Evolutionary conservation across 2,329 filamentous ascomycete genomes (phyloP), one percentile per base, ranked within the genome.

Genomic region (Hymenoscyphus fraxineus): DNA sequence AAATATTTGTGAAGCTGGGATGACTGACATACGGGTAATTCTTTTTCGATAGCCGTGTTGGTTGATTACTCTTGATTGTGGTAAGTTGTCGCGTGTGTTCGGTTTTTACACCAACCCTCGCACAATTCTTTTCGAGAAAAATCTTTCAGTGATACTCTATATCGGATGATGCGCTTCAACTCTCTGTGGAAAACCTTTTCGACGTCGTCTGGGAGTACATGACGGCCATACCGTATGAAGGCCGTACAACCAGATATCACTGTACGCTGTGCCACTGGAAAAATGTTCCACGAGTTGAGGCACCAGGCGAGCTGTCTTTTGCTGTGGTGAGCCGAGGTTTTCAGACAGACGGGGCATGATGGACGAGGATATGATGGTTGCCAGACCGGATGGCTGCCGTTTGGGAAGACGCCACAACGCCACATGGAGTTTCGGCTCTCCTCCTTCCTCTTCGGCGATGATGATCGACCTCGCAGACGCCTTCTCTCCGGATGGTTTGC

Each of bases 391-490:
- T 51, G 44, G 44, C 44, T 51, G 44, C 44, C 44, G 44, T 51
- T 51, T n/a, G 44, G 22, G 41, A 12, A 27, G 44, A 7, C 44
- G 44, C 22, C 9, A 22, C 16, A 7, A 27, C 44, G 44, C 44
- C 44, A 51, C 44, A 51, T 51, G 44, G 44, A n/a, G 44, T 6
- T 51, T 51, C 41, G 10, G 1, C 22, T 51, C 44, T 19, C n/a
- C 44, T 51, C 44, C 44, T 51, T 22, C 44, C 44, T 51, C 6
- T 27, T 51, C 19, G 19, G 54, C n/a, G 54, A 57, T n/a, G 13
- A 57, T 35, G 54, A 57, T 57, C 54, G 27, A 32, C 54, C 32
- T 31, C 31, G 54, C 54, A 57, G 54, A 57, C 32, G 54, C 54
- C 15, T 15, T 38, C 32, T n/a, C 16, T 32, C 54, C 27, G 19